phyloP scores from a whole-genome alignment of 305 asterid genomes.

The Fraxinus nigra region DNA sequence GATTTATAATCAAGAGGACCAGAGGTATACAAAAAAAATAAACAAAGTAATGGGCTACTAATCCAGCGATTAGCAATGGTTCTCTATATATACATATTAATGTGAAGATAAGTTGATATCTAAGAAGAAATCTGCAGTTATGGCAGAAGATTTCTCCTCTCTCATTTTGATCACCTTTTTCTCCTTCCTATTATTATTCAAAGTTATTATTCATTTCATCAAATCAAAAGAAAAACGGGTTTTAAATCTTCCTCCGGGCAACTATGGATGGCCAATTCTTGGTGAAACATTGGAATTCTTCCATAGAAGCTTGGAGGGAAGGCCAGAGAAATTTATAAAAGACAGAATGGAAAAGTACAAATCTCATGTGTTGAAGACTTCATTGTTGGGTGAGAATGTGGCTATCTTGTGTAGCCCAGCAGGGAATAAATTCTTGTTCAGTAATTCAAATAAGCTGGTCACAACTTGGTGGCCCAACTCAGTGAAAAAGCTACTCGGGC shows the following conservation, averaged over 20 bases:
- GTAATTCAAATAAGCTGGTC: conserved; percentile 53
- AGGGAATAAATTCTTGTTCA: conserved; percentile 56
- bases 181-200: background rate
- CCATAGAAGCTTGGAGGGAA: conserved; percentile 36
- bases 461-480: conserved; percentile 71
- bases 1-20: too few relatives aligned
- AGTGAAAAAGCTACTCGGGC: conserved; percentile 49
- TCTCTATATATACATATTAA: background rate
- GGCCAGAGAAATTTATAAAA: conserved; percentile 41
- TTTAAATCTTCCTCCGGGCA: conserved; percentile 57
- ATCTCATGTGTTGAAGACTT: conserved; percentile 45
- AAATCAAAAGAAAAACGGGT: background rate
- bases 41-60: background rate
- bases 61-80: background rate
- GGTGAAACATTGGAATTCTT: conserved; percentile 54
- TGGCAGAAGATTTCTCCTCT: background rate
- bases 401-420: conserved; percentile 50
- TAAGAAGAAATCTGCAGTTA: background rate
- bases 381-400: conserved; percentile 46
- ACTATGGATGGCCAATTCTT: conserved; percentile 57
- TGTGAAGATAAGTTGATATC: background rate
- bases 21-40: too few relatives aligned
- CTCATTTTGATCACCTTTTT: conserved; percentile 11
- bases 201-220: background rate
- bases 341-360: conserved; percentile 42